phyloP scores from a whole-genome alignment of 768 basidiomycete species.

The Boletus vermiculosoides region DNA sequence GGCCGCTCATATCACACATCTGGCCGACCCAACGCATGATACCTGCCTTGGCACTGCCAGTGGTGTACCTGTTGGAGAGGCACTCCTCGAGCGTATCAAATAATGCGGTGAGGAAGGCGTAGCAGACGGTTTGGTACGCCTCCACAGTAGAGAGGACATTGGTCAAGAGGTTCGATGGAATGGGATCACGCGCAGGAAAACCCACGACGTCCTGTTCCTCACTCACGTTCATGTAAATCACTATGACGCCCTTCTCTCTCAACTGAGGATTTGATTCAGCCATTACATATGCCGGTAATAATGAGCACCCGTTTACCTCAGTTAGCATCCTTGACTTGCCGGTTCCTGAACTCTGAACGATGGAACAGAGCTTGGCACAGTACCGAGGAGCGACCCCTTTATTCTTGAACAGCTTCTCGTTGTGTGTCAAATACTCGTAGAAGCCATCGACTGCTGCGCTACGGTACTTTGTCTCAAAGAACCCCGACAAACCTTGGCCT shows the following conservation, averaged over 20 bases:
- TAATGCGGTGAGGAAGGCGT: constrained; percentile 3
- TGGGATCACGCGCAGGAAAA: background rate
- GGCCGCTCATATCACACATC: background rate
- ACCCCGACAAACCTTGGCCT: background rate
- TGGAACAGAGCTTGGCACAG: constrained; percentile 4
- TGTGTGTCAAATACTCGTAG: constrained; percentile 5
- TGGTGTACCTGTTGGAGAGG: too few relatives aligned
- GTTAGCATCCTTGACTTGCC: constrained; percentile 3
- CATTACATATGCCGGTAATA: background rate
- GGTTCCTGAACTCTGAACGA: constrained; percentile 1
- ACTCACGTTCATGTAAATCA: background rate
- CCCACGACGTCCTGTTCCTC: background rate
- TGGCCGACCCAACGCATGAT: background rate
- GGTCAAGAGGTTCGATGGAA: background rate
- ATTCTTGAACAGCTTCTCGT: background rate
- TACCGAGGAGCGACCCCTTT: background rate
- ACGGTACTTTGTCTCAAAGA: background rate
- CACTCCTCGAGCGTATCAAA: too few relatives aligned
- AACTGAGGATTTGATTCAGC: background rate
- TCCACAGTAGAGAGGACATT: background rate
- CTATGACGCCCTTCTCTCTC: background rate
- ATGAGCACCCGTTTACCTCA: background rate
- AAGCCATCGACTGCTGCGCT: constrained; percentile 1
- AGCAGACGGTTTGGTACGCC: background rate
- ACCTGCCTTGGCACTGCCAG: background rate